These are phyloP conservation scores for Rhizopus stolonifer DNA, from an alignment of 371 early-diverging fungal genomes.

Conservation along the genomic window DNA sequence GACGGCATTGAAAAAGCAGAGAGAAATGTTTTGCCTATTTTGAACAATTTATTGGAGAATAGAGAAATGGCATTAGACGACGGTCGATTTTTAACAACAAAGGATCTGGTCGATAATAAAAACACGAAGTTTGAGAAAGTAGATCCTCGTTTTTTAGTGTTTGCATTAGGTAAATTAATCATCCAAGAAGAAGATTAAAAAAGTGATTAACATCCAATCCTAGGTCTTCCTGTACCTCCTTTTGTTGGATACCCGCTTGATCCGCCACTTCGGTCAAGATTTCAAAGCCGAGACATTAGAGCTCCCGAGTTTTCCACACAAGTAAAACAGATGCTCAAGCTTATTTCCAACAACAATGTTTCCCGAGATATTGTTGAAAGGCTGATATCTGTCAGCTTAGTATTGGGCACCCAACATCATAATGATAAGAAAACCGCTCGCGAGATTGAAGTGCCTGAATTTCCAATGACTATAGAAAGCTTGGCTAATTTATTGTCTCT, in stretches of 20 bases:
- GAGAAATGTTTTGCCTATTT: constrained; percentile 82
- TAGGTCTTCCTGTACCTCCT: constrained; percentile 74
- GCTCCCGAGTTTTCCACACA: constrained; percentile 64
- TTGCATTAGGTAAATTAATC: constrained; percentile 62
- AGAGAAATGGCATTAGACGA: constrained; percentile 88
- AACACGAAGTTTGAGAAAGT: constrained; percentile 71
- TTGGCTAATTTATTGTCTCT: constrained; percentile 49
- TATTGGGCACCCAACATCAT: constrained; percentile 52
- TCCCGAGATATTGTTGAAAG: constrained; percentile 50
- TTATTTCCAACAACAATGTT: constrained; percentile 29
- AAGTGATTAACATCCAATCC: neutral
- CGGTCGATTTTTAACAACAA: constrained; percentile 76
- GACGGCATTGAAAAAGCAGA: constrained; percentile 88
- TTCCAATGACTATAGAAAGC: constrained; percentile 63
- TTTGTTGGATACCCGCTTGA: constrained; percentile 82
- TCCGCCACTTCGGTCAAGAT: constrained; percentile 82
- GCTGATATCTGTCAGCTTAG: constrained; percentile 62
- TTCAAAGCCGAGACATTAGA: constrained; percentile 70
- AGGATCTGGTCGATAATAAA: constrained; percentile 49
- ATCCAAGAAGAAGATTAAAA: neutral
- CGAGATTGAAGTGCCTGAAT: constrained; percentile 70
- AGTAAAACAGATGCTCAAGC: constrained; percentile 48
- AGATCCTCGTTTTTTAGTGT: constrained; percentile 70
- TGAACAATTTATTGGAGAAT: constrained; percentile 87
- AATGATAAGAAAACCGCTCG: constrained; percentile 37